Evolutionary conservation across 2,329 filamentous ascomycete genomes (phyloP).

Genomic region (Monosporascus sp.): DNA sequence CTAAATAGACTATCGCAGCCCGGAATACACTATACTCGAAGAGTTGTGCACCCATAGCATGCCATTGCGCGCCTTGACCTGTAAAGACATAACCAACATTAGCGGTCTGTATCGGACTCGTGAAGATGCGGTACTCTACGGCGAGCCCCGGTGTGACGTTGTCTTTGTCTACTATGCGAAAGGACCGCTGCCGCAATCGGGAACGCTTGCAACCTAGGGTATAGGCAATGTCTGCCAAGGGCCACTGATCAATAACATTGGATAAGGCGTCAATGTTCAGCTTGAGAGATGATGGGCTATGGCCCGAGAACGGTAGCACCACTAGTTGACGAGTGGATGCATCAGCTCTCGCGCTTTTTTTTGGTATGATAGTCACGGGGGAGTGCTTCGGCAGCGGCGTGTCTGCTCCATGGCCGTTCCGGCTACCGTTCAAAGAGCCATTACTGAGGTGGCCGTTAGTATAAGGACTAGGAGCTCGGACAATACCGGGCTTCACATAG

Average conservation of each 20-base stretch:
- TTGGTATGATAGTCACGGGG: neutral
- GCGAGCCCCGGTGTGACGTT: neutral
- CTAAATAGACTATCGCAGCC: constrained; percentile 13
- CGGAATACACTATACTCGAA: constrained; percentile 12
- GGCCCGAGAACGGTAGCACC: too few relatives aligned
- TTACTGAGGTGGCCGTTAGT: too few relatives aligned
- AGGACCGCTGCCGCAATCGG: constrained; percentile 2
- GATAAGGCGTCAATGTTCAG: constrained; percentile 11
- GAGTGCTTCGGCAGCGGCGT: neutral
- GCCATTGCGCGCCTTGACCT: constrained; percentile 28
- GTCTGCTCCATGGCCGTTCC: neutral
- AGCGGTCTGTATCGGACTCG: constrained; percentile 3
- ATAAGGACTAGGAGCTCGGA: too few relatives aligned
- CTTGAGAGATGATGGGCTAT: too few relatives aligned
- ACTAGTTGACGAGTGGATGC: constrained; percentile 12
- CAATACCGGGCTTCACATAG: constrained; percentile 7
- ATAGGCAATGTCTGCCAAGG: constrained; percentile 9
- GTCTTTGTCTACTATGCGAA: constrained; percentile 5
- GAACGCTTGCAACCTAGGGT: constrained; percentile 9
- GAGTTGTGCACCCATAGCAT: constrained; percentile 19
- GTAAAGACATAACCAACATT: constrained; percentile 9
- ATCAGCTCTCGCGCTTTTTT: neutral
- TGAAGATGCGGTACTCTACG: constrained; percentile 9
- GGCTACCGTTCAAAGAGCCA: constrained; percentile 1
- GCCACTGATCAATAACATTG: neutral